A percentile compares a stretch with the other conserved stretches of the same genome.
phyloP scores from a whole-genome alignment of 2,329 filamentous ascomycete genomes.

The Aspergillus tamarii region DNA sequence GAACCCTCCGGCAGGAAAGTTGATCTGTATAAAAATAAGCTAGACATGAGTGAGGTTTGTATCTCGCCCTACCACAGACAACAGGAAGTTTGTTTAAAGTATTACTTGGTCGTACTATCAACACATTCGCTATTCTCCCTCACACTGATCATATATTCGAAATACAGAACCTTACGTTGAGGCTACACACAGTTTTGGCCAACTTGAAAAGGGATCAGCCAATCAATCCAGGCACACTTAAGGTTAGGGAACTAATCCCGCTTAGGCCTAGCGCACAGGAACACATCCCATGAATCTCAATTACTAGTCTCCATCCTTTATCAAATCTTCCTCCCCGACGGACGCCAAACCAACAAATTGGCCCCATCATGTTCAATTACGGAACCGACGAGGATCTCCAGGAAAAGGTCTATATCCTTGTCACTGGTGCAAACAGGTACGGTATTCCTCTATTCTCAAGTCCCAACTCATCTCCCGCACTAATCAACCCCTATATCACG shows the following conservation, averaged over 20 bases:
- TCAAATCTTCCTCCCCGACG: background rate
- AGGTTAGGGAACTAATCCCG: background rate
- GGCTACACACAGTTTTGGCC: no score
- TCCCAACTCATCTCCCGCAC: background rate
- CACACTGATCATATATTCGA: no score
- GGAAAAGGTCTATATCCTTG: constrained; percentile 58
- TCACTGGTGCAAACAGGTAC: constrained; percentile 88
- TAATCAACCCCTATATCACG: background rate
- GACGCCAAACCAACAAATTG: constrained; percentile 1
- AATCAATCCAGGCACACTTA: background rate
- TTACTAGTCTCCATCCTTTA: background rate
- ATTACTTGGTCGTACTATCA: no score
- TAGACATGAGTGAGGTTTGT: no score
- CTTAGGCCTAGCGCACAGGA: background rate
- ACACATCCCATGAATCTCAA: background rate
- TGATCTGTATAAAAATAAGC: no score
- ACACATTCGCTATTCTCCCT: no score
- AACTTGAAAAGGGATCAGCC: background rate
- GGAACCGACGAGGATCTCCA: constrained; percentile 15
- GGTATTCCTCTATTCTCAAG: background rate
- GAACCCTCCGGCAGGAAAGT: no score
- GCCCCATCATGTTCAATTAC: constrained; percentile 19
- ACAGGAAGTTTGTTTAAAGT: no score
- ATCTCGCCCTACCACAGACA: no score
- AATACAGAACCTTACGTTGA: no score